Base-by-base conservation (phyloP, 768 basidiomycete species). In the Fistulinella prunicolor region DNA sequence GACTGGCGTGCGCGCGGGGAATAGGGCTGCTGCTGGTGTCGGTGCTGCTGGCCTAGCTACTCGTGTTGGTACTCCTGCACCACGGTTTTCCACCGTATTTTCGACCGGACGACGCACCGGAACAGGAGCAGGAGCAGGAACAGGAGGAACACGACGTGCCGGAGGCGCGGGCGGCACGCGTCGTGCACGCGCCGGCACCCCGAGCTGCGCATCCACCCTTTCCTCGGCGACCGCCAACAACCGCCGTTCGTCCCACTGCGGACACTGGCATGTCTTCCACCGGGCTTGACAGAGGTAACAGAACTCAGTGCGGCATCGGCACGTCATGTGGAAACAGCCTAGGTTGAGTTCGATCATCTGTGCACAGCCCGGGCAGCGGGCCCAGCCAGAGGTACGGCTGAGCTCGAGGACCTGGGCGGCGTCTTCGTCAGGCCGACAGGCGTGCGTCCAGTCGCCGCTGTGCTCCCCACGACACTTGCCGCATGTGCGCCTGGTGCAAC, bases 261-360 rank as follows among this genome's bases (percentile, higher is more conserved):
- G 71, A 53, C 86, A 88, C 1, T 0, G 13, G 54, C 87, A 89
- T 1, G 65, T 71, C 67, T 85, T 86, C 86, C 86, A 89, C 3
- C 48, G 67, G 20, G 56, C 74, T 70, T 73, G 42, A 70, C 81
- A 73, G 70, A 81, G 51, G 40, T 74, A 75, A 53, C 73, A 74
- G 37, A 74, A 74, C 41, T 73, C 58, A 10, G 65, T 66, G 34
- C 55, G 46, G 55, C 73, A 74, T 22, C 64, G 51, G 44, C 73
- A 74, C 2, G 67, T 68, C 67, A 75, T 71, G 49, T 75, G 73
- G 53, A 59, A 68, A 44, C 73, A 74, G 0, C 73, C 73, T 12
- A 55, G 19, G 6, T 59, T 46, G 34, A 71, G 66, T 46, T 74
- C 73, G 46, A 74, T 64, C 58, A 74, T 55, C 29, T 65, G 64